Evolutionary conservation across 441 rosid genomes (phyloP).

Genomic region (Pelargonium cotyledonis): DNA sequence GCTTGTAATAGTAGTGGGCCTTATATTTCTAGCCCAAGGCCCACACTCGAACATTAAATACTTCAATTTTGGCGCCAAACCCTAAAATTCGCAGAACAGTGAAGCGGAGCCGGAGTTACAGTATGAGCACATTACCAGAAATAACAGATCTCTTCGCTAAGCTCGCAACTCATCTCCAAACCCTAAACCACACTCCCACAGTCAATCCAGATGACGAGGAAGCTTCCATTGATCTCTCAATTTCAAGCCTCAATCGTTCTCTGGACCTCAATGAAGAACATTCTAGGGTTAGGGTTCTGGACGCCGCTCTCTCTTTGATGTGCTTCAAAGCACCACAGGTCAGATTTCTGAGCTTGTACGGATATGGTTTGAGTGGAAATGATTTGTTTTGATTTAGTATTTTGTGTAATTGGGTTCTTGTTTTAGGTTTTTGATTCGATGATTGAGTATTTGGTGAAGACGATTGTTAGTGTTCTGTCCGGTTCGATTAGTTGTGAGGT

Average conservation of each 20-base stretch:
- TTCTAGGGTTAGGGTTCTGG: conserved; percentile 47
- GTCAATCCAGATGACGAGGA: conserved; percentile 18
- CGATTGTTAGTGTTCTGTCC: conserved; percentile 44
- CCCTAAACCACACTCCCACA: conserved; percentile 8
- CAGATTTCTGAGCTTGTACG: background rate
- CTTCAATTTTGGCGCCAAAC: conserved; percentile 7
- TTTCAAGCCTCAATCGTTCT: conserved; percentile 47
- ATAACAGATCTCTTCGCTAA: conserved; percentile 39
- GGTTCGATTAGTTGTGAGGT: conserved; percentile 44
- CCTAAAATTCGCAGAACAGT: background rate
- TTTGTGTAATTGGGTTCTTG: conserved; percentile 7
- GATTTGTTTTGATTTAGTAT: background rate
- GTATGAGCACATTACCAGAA: conserved; percentile 22
- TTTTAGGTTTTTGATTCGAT: conserved; percentile 55
- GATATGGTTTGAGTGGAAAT: background rate
- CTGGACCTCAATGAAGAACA: conserved; percentile 38
- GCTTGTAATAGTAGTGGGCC: too few species aligned
- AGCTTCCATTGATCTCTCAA: conserved; percentile 33
- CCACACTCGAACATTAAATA: background rate
- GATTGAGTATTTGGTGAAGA: conserved; percentile 44
- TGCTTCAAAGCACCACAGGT: conserved; percentile 73
- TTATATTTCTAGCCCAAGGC: background rate
- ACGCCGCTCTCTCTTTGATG: conserved; percentile 55
- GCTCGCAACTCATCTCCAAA: conserved; percentile 39
- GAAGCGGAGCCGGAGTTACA: background rate